Evolutionary conservation across 2,329 filamentous ascomycete genomes (phyloP), one percentile per base, ranked within the genome.

Genomic region (Emmonsia crescens): DNA sequence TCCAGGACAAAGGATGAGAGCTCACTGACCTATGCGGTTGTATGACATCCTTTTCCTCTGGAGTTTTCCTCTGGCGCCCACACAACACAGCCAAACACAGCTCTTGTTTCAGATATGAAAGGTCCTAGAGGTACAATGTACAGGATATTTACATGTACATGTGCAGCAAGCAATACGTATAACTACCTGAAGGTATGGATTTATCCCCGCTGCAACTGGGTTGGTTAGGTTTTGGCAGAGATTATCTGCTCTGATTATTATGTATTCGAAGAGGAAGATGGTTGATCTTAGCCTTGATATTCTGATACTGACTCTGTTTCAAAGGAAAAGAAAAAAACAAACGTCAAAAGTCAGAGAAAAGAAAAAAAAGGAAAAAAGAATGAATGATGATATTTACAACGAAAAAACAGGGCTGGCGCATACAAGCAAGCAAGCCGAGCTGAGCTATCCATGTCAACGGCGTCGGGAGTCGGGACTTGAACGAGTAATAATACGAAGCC

Each of bases 1-100:
- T 66, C 65, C 64, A 68, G 66, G 65, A 69, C 55, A 60, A 57
- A 63, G 66, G 64, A 64, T 64, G 61, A 60, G 59, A 63, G 51
- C 46, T 61, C 62, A 84, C 84, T 78, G 81, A 84, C 87, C 85
- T 80, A 89, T 76, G 69, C 86, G 85, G 79, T 89, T 88, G 79
- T 90, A 90, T 73, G 85, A 83, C 85, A 89, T 89, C 71, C 71
- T 75, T 12, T 29, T 54, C 29, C 31, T 33, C 51, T 54, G n/a
- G n/a, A n/a, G n/a, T 16, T 48, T 21, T 48, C 46, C 52, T 24
- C 52, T n/a, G 2, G n/a, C 33, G 24, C 2, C 42, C 21, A 46
- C n/a, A 27, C 42, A 46, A 46, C n/a, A 27, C 44, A 29, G 12
- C 14, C 6, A 36, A 55, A 16, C 51, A 2, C 49, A 5, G 21